Evolutionary conservation across 495 filamentous ascomycete species (phyloP), one percentile per base, ranked within the genome.

Genomic region (Lophiotrema nucula): DNA sequence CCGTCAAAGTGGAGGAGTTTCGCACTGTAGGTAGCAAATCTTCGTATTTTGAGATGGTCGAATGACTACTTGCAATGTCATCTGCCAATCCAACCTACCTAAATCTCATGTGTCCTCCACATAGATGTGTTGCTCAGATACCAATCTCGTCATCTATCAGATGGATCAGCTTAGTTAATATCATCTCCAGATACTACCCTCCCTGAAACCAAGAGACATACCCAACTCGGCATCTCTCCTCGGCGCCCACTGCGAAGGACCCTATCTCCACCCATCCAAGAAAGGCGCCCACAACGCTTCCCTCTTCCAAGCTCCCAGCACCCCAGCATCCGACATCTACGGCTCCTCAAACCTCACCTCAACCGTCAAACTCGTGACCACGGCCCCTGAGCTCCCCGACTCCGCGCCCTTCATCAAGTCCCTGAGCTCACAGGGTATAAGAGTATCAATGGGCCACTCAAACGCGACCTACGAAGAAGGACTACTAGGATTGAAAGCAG

Each of bases 221-320:
- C 45, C 56, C 1, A 21, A 44, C 53, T 58, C 67, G 11, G 72
- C 72, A 2, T 66, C 63, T 24, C 67, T 75, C 22, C 72, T 75
- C 3, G 72, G 72, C 22, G 72, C 72, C 18, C 72, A 75, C 52
- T 49, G 51, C 42, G 72, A 75, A 69, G 72, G 72, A 0, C 72
- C 72, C n/a, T 75, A 73, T 39, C 69, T 75, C 13, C 60, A 67
- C 38, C 62, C 67, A 19, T 59, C 63, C 33, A 75, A 74, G 49
- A 71, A 71, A 35, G 72, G 72, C 28, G 72, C 72, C 4, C 72
- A 75, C 55, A 72, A 73, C 50, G 50, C 57, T 23, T 64, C 66
- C 5, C 69, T 71, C 47, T 74, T 75, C 60, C 64, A 69, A 28
- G 35, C 53, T 4, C 62, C 67, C 27, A 51, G 44, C 13, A 58